Conservation (phyloP, 345 rosid genomes). For the Lepidium sativum region DNA sequence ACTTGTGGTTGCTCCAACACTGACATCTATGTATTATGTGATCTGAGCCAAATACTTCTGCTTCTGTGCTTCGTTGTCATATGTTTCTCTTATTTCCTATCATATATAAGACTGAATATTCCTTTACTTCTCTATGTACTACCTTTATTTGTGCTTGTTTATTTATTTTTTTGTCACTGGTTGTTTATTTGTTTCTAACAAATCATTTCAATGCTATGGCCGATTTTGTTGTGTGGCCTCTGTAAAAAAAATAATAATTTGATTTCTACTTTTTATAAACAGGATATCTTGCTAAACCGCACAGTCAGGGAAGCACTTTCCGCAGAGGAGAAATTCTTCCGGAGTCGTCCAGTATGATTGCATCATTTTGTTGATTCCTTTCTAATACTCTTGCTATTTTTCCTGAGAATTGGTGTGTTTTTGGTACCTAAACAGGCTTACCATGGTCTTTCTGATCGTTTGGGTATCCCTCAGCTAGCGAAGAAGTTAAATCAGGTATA, state of each 20-base stretch:
- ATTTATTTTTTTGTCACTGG: too few species aligned
- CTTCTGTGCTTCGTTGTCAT: neutral
- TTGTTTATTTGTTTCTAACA: neutral
- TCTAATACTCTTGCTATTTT: constrained; percentile 3
- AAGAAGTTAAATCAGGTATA: constrained; percentile 63
- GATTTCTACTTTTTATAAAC: neutral
- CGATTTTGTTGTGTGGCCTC: neutral
- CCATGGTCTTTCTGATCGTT: constrained; percentile 47
- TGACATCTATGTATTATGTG: neutral
- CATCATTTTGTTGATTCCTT: constrained; percentile 10
- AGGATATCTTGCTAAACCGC: constrained; percentile 54
- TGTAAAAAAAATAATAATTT: neutral
- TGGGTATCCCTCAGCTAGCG: constrained; percentile 66
- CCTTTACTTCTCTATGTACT: neutral
- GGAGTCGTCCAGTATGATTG: constrained; percentile 38
- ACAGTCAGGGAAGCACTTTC: constrained; percentile 51
- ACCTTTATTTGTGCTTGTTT: neutral
- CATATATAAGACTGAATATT: neutral
- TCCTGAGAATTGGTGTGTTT: neutral
- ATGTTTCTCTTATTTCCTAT: neutral
- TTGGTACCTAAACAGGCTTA: constrained; percentile 37
- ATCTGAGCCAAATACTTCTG: neutral
- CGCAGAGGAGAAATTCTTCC: constrained; percentile 46
- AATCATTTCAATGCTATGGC: neutral
- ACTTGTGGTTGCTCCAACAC: neutral